Percentiles rank a stretch among this genome's conserved stretches.
These are phyloP conservation scores for Yamadazyma ubonensis DNA, from an alignment of 805 yeast species.

Conservation along the genomic window DNA sequence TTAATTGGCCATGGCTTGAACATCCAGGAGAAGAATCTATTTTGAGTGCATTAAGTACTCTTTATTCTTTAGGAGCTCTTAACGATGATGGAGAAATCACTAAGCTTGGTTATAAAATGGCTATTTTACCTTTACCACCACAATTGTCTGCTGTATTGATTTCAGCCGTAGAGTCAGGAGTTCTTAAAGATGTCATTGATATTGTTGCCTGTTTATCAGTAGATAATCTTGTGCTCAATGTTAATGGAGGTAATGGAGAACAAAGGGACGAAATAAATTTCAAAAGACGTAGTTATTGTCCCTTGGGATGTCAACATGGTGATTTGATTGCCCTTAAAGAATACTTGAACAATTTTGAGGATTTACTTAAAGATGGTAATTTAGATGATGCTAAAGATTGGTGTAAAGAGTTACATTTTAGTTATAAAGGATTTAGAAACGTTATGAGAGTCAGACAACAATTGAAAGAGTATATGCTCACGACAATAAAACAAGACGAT, in stretches of 20 bases:
- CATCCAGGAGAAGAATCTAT: conserved; percentile 81
- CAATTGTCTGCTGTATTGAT: conserved; percentile 84
- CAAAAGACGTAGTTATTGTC: conserved; percentile 65
- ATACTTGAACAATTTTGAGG: conserved; percentile 55
- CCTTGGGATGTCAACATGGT: conserved; percentile 71
- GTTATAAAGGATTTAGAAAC: conserved; percentile 75
- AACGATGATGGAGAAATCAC: conserved; percentile 78
- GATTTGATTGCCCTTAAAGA: conserved; percentile 84
- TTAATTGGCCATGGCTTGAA: conserved; percentile 91
- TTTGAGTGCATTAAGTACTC: conserved; percentile 70
- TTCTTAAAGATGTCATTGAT: conserved; percentile 71
- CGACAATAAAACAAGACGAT: conserved; percentile 45
- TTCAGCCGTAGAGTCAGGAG: conserved; percentile 58
- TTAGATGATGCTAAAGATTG: conserved; percentile 65
- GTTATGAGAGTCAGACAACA: conserved; percentile 76
- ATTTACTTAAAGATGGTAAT: conserved; percentile 26
- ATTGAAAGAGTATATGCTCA: conserved; percentile 63
- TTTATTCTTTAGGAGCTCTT: conserved; percentile 77
- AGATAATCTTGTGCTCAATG: conserved; percentile 80
- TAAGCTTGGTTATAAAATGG: conserved; percentile 78
- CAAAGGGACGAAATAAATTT: conserved; percentile 81
- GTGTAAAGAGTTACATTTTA: conserved; percentile 79
- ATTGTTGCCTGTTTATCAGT: conserved; percentile 92
- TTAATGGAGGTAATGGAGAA: conserved; percentile 59
- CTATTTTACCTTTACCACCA: conserved; percentile 88